Evolutionary conservation across 2,329 filamentous ascomycete species (phyloP), one percentile per base, ranked within the genome.

Genomic region (Thermochaetoides dissita): DNA sequence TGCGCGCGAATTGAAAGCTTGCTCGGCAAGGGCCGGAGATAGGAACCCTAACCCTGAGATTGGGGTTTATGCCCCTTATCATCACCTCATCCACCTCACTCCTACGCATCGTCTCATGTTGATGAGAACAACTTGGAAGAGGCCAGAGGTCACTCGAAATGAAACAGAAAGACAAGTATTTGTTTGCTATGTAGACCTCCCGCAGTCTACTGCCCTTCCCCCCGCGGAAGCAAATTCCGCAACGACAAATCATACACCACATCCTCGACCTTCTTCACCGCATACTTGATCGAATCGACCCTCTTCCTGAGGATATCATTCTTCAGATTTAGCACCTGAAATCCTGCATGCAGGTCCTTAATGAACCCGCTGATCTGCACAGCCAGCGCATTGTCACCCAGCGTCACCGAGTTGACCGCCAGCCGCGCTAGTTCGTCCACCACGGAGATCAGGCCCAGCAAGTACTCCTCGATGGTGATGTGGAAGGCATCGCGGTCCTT

Each of bases 181-280:
- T n/a, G n/a, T n/a, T n/a, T n/a, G n/a, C n/a, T n/a, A n/a, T n/a
- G n/a, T n/a, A n/a, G n/a, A n/a, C n/a, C n/a, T n/a, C 9, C 28
- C n/a, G 33, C 10, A 30, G 10, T 31, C 33, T 53, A 60, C 46
- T 57, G 55, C 7, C 48, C 51, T 39, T 55, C 52, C 50, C 60
- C 64, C n/a, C 37, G 60, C 36, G 81, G 76, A 38, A 93, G 71
- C 56, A 96, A 61, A 39, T 91, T 89, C 45, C 91, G 75, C 57
- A 98, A 65, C 24, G 84, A 89, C 43, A 98, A 66, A 60, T 98
- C 91, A 57, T 98, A 98, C 39, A 96, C 89, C 9, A 98, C 87
- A 58, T 96, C 91, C 68, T 98, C 91, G 9, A 95, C 86, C 60
- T 94, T 89, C 71, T 96, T 98, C 56, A 98, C 86, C 55, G 83